Evolutionary conservation across 2,329 filamentous ascomycete species (phyloP), one percentile per base, ranked within the genome.

Genomic region (Taxawa tesnikishii): DNA sequence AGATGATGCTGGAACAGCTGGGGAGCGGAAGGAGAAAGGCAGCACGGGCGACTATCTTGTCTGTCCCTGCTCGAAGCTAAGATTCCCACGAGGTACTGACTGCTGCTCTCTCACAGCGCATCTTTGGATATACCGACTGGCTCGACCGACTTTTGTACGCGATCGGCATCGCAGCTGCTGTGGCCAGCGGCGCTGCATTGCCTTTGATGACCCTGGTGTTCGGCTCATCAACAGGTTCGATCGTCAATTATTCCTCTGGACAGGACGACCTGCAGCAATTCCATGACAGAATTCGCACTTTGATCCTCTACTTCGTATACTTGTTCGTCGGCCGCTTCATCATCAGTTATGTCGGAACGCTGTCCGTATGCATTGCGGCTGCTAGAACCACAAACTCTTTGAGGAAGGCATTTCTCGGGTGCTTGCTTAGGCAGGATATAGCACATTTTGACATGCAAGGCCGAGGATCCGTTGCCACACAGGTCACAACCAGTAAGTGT

Each of bases 301-400:
- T 48, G 38, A 73, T 70, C 2, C 56, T 85, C 0, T 82, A 76
- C 51, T 74, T 84, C 45, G 68, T 84, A 33, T 73, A 73, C 34
- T 60, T 85, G 5, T 85, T 84, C 50, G 53, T 84, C 25, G 78
- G 60, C 10, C 73, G 77, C 29, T 75, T 81, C 42, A 47, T 58
- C 12, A 56, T 81, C 25, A 71, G 69, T 38, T 83, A 82, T 40
- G 57, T 76, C 37, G 38, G 23, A 39, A 45, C 39, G 12, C 44
- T 60, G 2, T 45, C 45, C 18, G 45, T 70, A 13, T 70, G 64
- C 3, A 63, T 70, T 24, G 56, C 65, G 4, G 66, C 67, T 2
- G 63, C 65, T 32, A 56, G 67, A 7, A 65, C 67, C 3, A 67
- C 67, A 3, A 62, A 65, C 34, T 63, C 53, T 23, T 43, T 57